phyloP scores from a whole-genome alignment of 768 basidiomycete species.

The Gymnopilus dilepis region DNA sequence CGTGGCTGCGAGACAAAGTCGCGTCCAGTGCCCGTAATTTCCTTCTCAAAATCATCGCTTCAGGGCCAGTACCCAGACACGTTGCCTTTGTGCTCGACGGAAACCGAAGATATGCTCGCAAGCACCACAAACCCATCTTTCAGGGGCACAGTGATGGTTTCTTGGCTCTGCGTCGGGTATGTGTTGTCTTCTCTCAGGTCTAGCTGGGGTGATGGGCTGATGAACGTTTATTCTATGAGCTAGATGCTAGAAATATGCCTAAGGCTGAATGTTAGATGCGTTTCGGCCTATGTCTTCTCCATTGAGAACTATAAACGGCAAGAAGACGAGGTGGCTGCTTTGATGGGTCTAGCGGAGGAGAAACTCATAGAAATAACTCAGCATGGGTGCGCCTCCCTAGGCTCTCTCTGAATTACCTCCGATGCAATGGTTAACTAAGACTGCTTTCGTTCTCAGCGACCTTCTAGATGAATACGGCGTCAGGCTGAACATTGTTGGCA shows the following conservation, averaged over 20 bases:
- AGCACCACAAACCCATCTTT: constrained; percentile 62
- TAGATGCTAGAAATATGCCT: constrained; percentile 90
- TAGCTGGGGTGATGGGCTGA: neutral
- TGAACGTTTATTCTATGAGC: neutral
- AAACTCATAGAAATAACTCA: constrained; percentile 78
- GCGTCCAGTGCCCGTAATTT: constrained; percentile 44
- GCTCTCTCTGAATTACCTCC: neutral
- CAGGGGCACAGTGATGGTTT: constrained; percentile 91
- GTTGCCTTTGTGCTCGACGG: constrained; percentile 98
- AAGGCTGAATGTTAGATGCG: constrained; percentile 76
- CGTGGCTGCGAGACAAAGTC: constrained; percentile 37
- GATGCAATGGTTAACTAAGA: neutral
- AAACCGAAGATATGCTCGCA: constrained; percentile 87
- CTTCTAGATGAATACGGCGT: constrained; percentile 84
- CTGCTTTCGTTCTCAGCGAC: constrained; percentile 53
- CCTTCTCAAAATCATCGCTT: constrained; percentile 69
- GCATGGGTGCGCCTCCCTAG: constrained; percentile 72
- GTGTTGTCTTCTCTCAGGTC: constrained; percentile 29
- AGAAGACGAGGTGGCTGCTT: constrained; percentile 80
- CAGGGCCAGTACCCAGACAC: constrained; percentile 88
- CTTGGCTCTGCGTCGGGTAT: constrained; percentile 74
- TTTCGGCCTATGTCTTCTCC: constrained; percentile 96
- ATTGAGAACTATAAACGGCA: constrained; percentile 96
- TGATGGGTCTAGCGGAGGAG: constrained; percentile 85
- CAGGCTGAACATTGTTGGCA: constrained; percentile 82